Evolutionary conservation across 164 flowering plant genomes (phyloP).

Genomic region (Litsea cubeba): DNA sequence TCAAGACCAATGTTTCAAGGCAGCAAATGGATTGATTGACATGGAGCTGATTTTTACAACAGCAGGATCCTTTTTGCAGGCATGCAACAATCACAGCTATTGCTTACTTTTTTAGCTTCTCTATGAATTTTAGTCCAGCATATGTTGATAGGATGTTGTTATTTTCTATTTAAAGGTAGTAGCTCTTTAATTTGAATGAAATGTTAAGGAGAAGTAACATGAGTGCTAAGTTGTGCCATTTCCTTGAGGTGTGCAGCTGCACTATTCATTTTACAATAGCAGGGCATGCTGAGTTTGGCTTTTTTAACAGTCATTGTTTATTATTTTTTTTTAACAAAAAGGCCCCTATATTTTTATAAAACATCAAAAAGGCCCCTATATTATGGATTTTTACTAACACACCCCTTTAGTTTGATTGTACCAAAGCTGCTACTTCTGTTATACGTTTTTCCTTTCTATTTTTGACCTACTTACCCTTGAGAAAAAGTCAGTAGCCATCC

Average conservation of each 20-base stretch:
- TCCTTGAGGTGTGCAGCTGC: neutral
- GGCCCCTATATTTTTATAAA: no score
- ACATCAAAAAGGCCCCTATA: no score
- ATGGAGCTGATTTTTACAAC: neutral
- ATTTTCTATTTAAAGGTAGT: neutral
- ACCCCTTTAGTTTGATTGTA: no score
- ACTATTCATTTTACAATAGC: neutral
- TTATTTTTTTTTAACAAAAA: no score
- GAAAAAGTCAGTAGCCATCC: no score
- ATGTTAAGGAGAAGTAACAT: neutral
- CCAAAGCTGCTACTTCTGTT: no score
- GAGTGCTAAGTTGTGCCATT: neutral
- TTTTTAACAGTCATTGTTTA: neutral
- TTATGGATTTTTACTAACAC: no score
- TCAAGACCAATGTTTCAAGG: conserved; percentile 8
- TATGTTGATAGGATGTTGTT: neutral
- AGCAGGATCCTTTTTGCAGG: neutral
- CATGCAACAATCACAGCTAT: no score
- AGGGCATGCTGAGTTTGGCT: neutral
- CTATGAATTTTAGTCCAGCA: neutral
- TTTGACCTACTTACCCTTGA: no score
- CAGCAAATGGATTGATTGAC: neutral
- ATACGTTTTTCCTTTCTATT: no score
- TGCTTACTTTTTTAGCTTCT: no score
- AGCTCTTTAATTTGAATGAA: neutral